phyloP scores from a whole-genome alignment of 345 rosid genomes.

The Syzygium grande region DNA sequence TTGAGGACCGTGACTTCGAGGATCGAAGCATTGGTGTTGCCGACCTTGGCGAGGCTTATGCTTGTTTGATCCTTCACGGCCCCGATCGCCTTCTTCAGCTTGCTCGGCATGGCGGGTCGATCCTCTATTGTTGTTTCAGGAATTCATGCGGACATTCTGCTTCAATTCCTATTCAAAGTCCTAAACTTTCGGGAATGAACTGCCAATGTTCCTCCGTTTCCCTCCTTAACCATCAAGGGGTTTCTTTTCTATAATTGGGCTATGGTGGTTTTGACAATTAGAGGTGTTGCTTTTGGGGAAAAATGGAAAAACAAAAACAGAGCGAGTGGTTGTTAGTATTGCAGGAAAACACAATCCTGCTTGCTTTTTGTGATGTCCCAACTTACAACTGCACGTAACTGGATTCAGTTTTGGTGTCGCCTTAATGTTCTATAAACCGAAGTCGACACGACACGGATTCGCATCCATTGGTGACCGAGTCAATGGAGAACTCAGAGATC shows the following conservation, averaged over 20 bases:
- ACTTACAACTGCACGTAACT: not conserved
- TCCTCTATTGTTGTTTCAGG: slow-evolving; percentile 1
- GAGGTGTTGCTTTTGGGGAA: not conserved
- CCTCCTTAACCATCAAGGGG: not conserved
- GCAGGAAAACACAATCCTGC: not conserved
- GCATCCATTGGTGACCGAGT: not conserved
- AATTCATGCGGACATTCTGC: not conserved
- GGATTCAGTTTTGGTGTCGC: not conserved
- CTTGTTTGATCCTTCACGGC: slow-evolving; percentile 91
- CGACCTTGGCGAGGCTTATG: slow-evolving; percentile 80
- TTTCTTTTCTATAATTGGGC: not conserved
- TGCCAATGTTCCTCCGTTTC: not conserved
- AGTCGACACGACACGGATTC: not conserved
- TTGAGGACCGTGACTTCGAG: slow-evolving; percentile 71
- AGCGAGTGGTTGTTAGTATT: not conserved
- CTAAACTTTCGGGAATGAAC: not conserved
- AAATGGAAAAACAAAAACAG: not conserved
- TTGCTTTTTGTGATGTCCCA: not conserved
- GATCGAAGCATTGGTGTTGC: slow-evolving; percentile 33
- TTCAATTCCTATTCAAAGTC: not conserved
- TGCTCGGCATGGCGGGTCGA: slow-evolving; percentile 53
- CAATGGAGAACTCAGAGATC: not conserved
- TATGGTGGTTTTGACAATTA: not conserved
- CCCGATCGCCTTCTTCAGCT: slow-evolving; percentile 71
- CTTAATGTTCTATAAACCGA: not conserved